phyloP scores from a whole-genome alignment of 345 rosid genomes.

The Syzygium aqueum region DNA sequence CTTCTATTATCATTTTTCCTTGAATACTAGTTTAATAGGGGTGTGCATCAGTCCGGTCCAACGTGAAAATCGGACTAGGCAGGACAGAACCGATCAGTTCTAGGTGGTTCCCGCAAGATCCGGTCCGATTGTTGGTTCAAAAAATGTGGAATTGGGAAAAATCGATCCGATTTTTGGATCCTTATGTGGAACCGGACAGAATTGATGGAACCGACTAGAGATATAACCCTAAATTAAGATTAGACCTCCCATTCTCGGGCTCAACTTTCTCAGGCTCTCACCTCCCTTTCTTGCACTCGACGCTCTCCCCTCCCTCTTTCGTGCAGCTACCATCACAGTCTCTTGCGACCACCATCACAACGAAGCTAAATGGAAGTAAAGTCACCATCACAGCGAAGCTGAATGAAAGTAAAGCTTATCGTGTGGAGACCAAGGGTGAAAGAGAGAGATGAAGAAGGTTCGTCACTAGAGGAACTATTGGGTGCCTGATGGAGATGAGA shows the following conservation, averaged over 20 bases:
- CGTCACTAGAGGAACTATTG: neutral
- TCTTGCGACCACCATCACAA: neutral
- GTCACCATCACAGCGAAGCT: neutral
- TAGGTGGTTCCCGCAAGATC: accelerated
- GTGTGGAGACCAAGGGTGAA: neutral
- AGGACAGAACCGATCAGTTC: accelerated
- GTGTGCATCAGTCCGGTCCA: neutral
- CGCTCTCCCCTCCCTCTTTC: neutral
- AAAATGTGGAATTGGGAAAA: neutral
- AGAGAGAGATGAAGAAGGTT: too few relatives aligned
- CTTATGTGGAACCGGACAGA: neutral
- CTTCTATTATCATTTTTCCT: too few relatives aligned
- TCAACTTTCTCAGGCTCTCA: neutral
- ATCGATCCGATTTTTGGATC: accelerated
- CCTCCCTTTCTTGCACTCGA: too few relatives aligned
- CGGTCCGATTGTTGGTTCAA: neutral
- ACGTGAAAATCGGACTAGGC: accelerated
- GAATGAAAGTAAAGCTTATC: neutral
- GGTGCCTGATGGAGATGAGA: neutral
- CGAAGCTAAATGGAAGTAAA: neutral
- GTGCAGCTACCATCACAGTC: neutral
- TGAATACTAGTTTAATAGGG: too few relatives aligned
- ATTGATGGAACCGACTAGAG: neutral
- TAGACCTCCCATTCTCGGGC: neutral
- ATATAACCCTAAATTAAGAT: too few relatives aligned